These are phyloP conservation scores for Quercus phellos DNA, from an alignment of 331 rosid species.

Conservation along the genomic window DNA sequence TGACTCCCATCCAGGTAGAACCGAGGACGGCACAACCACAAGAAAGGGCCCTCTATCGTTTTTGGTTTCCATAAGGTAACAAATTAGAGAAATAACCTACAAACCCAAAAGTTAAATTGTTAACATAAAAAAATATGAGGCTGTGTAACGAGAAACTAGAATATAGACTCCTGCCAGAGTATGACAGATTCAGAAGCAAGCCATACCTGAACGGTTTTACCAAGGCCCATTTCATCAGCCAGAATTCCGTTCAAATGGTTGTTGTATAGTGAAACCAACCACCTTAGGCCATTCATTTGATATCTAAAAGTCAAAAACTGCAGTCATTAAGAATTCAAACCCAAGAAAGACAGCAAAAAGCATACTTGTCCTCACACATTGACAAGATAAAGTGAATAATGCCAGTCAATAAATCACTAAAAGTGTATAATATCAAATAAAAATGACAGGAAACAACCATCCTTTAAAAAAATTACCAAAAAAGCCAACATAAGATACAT, in stretches of 20 bases:
- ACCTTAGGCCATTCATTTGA: slow-evolving; percentile 98
- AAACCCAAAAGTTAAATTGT: slow-evolving; percentile 1
- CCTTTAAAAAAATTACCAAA: not conserved
- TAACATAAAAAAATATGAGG: not conserved
- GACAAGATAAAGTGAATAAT: slow-evolving; percentile 1
- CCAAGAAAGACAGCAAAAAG: slow-evolving; percentile 11
- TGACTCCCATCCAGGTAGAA: slow-evolving; percentile 97
- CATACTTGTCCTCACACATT: not conserved
- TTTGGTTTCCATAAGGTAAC: slow-evolving; percentile 97
- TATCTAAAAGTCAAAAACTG: slow-evolving; percentile 55
- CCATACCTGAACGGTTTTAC: slow-evolving; percentile 95
- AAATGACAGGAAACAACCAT: slow-evolving; percentile 1
- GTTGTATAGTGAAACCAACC: slow-evolving; percentile 95
- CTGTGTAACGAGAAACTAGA: not conserved
- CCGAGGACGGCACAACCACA: slow-evolving; percentile 98
- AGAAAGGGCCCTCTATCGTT: slow-evolving; percentile 98
- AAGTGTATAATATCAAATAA: not conserved
- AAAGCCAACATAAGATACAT: not conserved
- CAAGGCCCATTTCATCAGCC: slow-evolving; percentile 99
- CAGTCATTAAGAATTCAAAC: slow-evolving; percentile 24
- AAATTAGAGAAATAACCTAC: slow-evolving; percentile 91
- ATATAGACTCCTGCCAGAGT: not conserved
- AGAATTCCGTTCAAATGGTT: slow-evolving; percentile 98
- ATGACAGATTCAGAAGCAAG: slow-evolving; percentile 8
- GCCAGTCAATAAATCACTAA: slow-evolving; percentile 2